phyloP scores from a whole-genome alignment of 352 stramenopile species.

The Phytopythium aichiense region DNA sequence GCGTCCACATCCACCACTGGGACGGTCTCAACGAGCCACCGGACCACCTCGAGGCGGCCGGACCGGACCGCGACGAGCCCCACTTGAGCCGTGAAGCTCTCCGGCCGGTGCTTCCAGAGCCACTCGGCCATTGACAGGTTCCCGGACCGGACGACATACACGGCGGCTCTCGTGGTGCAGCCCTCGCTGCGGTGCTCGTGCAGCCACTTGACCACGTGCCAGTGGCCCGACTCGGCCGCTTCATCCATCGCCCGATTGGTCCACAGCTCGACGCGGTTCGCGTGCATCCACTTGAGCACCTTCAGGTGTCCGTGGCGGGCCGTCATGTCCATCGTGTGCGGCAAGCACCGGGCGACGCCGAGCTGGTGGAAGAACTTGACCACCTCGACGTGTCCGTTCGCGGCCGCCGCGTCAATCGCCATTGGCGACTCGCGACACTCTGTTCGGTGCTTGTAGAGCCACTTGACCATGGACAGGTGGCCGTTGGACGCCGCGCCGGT shows the following conservation, averaged over 20 bases:
- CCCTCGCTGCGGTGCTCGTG: constrained; percentile 30
- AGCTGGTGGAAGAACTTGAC: constrained; percentile 23
- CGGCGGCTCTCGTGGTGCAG: constrained; percentile 30
- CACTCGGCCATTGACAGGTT: constrained; percentile 13
- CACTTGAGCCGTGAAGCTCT: constrained; percentile 25
- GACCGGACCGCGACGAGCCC: constrained; percentile 24
- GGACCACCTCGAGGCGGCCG: constrained; percentile 11
- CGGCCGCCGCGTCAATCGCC: constrained; percentile 25
- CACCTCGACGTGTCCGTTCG: constrained; percentile 20
- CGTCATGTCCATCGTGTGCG: constrained; percentile 22
- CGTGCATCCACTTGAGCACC: constrained; percentile 28
- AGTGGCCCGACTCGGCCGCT: constrained; percentile 20
- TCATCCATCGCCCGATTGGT: constrained; percentile 26
- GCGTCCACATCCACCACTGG: constrained; percentile 16
- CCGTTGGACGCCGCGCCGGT: constrained; percentile 26
- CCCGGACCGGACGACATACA: constrained; percentile 12
- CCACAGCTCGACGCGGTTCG: constrained; percentile 24
- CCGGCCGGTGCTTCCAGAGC: constrained; percentile 22
- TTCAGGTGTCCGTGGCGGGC: constrained; percentile 20
- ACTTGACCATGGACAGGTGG: constrained; percentile 28
- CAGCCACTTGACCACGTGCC: constrained; percentile 35
- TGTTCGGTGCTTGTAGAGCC: constrained; percentile 16
- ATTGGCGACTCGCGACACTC: constrained; percentile 28
- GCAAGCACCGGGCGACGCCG: constrained; percentile 20
- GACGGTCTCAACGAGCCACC: constrained; percentile 18